Percentiles rank a stretch among this genome's conserved stretches.
These are phyloP conservation scores for Xylaria telfairii DNA, from an alignment of 495 filamentous ascomycete species.

Conservation along the genomic window DNA sequence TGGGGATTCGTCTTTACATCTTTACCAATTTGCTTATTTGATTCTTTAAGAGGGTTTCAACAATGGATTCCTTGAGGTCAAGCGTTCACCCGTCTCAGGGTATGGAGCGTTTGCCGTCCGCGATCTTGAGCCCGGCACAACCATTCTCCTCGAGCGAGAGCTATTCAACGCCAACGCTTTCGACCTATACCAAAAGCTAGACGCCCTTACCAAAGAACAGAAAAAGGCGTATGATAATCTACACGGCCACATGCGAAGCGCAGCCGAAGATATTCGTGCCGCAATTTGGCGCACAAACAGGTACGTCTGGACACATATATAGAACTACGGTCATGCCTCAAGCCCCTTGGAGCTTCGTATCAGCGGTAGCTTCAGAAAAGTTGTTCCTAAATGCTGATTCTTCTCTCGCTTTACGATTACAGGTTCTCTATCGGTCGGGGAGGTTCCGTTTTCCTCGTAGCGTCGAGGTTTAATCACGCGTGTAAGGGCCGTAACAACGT, in stretches of 20 bases:
- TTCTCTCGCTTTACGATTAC: neutral
- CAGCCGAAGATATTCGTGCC: conserved; percentile 12
- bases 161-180: conserved; percentile 35
- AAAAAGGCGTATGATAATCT: conserved; percentile 10
- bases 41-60: conserved; percentile 13
- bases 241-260: neutral
- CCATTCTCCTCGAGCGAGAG: conserved; percentile 38
- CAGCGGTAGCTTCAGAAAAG: neutral
- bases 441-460: conserved; percentile 35
- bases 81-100: conserved; percentile 32
- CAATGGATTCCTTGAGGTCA: conserved; percentile 32
- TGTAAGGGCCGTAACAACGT: conserved; percentile 38
- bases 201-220: conserved; percentile 20
- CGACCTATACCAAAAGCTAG: conserved; percentile 20
- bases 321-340: neutral
- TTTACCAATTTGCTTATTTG: neutral
- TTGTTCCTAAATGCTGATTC: neutral
- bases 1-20: neutral
- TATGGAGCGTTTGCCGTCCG: conserved; percentile 39
- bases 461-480: conserved; percentile 45
- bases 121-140: conserved; percentile 30
- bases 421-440: conserved; percentile 34
- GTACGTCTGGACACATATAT: neutral
- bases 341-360: neutral
- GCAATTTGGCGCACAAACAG: conserved; percentile 26